Evolutionary conservation across 73 alveolate genomes (phyloP), one percentile per base, ranked within the genome.

Genomic region (Blepharisma japonicum): DNA sequence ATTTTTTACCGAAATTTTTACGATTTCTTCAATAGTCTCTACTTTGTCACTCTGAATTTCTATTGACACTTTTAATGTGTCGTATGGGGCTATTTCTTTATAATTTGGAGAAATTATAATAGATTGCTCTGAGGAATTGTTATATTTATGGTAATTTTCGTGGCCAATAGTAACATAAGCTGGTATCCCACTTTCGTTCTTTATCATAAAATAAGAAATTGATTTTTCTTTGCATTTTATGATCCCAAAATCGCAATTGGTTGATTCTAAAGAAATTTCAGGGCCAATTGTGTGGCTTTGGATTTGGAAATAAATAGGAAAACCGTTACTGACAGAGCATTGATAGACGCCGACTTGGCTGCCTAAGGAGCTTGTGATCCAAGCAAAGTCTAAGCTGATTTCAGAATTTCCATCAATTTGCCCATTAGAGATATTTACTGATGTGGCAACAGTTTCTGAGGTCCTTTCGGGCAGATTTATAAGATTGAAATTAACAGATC

Each of bases 251-350:
- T 89, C 92, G 7, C 80, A 74, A 6, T 61, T 45, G 6, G 92
- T 82, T 51, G 77, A 88, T 9, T 68, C 68, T 20, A 88, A 71
- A 14, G 47, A 54, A 20, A 89, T 53, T 9, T 32, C 21, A 20
- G 95, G 95, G 5, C 95, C 95, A 2, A 74, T 66, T 55, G 82
- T 77, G 21, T 54, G 38, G 6, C 90, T 90, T 68, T 77, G 56
- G 11, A 81, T 45, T 25, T 56, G 47, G 67, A 85, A 85, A 45
- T 84, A 55, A 39, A 85, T 45, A 9, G 95, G 95, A 6, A 84
- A 56, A 14, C 95, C 95, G 68, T 89, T 85, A 61, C 81, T 83
- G 45, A 89, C 91, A 70, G 20, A 14, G 61, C 80, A 70, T 47
- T 18, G 46, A 4, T 14, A 39, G 38, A 38, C 71, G 14, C 68